A percentile compares a stretch with the other conserved stretches of the same genome.
Evolutionary conservation across 140 eudicot species (phyloP).

Genomic region (Erigeron philadelphicus): DNA sequence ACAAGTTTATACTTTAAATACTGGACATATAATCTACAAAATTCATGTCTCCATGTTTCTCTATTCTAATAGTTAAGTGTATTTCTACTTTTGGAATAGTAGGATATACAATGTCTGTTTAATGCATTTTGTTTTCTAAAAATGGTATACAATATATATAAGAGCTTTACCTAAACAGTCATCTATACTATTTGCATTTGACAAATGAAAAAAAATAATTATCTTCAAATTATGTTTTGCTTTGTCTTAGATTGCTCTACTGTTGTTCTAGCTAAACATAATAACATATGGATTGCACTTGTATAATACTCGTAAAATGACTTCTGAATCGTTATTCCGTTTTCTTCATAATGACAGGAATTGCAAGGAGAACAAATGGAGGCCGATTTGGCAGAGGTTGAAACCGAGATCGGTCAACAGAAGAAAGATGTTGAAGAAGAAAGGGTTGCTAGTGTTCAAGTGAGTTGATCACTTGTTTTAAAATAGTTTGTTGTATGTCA

Average conservation of each 20-base stretch:
- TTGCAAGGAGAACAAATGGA: conserved; percentile 6
- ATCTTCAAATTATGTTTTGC: too few species aligned
- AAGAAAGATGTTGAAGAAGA: conserved; percentile 46
- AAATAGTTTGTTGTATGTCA: background rate
- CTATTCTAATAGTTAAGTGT: too few species aligned
- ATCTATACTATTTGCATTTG: too few species aligned
- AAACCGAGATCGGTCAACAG: conserved; percentile 32
- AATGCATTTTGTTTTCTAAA: background rate
- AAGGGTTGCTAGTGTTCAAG: conserved; percentile 36
- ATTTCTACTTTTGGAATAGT: background rate
- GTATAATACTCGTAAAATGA: background rate
- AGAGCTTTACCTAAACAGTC: background rate
- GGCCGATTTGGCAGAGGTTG: conserved; percentile 29
- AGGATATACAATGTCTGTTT: background rate
- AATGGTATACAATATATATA: background rate
- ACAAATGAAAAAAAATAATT: too few species aligned
- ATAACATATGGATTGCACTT: too few species aligned
- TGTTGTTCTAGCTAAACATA: too few species aligned
- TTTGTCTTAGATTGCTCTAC: too few species aligned
- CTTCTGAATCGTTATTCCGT: background rate
- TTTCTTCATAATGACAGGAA: background rate
- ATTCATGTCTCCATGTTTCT: too few species aligned
- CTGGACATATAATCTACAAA: too few species aligned
- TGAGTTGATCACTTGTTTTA: conserved; percentile 27
- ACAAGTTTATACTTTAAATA: too few species aligned